These are phyloP conservation scores for Penicillium psychrofluorescens DNA, from an alignment of 495 filamentous ascomycete genomes.

Conservation along the genomic window DNA sequence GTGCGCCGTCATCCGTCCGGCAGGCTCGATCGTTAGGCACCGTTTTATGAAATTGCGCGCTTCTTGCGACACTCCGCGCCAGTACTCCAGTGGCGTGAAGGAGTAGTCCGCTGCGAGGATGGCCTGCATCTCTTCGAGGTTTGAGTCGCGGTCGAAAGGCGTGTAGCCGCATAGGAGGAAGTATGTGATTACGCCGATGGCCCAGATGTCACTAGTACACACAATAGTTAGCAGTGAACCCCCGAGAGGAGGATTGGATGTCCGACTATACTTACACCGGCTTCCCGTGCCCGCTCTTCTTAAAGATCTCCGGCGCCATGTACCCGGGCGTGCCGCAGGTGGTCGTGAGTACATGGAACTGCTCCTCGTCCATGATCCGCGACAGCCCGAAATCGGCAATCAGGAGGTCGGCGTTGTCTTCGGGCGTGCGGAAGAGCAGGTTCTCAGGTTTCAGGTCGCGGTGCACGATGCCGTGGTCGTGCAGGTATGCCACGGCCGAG, in stretches of 20 bases:
- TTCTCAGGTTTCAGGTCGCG: slow-evolving; percentile 63
- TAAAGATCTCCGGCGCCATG: slow-evolving; percentile 83
- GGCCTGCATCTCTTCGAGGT: slow-evolving; percentile 98
- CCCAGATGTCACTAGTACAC: slow-evolving; percentile 60
- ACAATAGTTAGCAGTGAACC: too few species aligned
- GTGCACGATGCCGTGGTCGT: slow-evolving; percentile 97
- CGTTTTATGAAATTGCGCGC: slow-evolving; percentile 85
- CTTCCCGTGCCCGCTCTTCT: slow-evolving; percentile 72
- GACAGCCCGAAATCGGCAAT: slow-evolving; percentile 95
- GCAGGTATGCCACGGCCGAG: slow-evolving; percentile 95
- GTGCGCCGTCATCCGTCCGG: slow-evolving; percentile 85
- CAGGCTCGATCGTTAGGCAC: slow-evolving; percentile 85
- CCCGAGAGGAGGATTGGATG: neutral
- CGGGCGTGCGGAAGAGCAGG: slow-evolving; percentile 47
- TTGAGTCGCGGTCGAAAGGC: slow-evolving; percentile 93
- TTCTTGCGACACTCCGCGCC: slow-evolving; percentile 80
- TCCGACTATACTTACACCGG: slow-evolving; percentile 52
- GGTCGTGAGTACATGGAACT: slow-evolving; percentile 95
- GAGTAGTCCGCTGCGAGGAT: slow-evolving; percentile 93
- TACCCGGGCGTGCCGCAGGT: slow-evolving; percentile 97
- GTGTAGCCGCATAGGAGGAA: slow-evolving; percentile 98
- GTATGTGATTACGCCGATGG: slow-evolving; percentile 81
- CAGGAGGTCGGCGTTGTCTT: slow-evolving; percentile 60
- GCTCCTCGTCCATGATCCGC: slow-evolving; percentile 97
- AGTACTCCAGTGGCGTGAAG: slow-evolving; percentile 95